phyloP scores from a whole-genome alignment of 2,329 filamentous ascomycete species.

The Helotiales sp. region DNA sequence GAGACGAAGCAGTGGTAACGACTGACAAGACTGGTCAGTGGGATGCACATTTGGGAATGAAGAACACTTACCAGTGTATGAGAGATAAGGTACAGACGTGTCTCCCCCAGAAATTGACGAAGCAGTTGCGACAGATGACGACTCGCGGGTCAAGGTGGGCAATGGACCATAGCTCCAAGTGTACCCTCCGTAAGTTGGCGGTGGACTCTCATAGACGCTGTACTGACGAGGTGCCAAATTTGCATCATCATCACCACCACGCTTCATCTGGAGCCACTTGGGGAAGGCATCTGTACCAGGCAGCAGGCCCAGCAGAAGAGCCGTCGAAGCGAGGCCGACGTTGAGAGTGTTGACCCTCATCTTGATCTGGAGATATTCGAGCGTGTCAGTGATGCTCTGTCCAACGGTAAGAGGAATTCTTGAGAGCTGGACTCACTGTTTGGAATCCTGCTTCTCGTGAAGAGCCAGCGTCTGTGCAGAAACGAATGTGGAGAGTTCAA shows the following conservation, averaged over 20 bases:
- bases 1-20: not conserved
- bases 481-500: slow-evolving; percentile 19
- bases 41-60: not conserved
- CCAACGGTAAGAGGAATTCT: no score
- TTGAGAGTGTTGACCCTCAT: slow-evolving; percentile 26
- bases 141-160: slow-evolving; percentile 22
- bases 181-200: slow-evolving; percentile 25
- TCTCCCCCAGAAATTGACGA: slow-evolving; percentile 8
- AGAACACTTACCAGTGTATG: not conserved
- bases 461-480: not conserved
- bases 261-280: slow-evolving; percentile 25
- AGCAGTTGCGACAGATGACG: not conserved
- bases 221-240: slow-evolving; percentile 27
- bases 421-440: no score
- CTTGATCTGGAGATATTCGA: slow-evolving; percentile 20
- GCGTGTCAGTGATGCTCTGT: slow-evolving; percentile 6
- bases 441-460: not conserved
- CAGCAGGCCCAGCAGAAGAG: slow-evolving; percentile 20
- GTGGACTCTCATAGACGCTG: slow-evolving; percentile 22
- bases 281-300: slow-evolving; percentile 25
- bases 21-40: not conserved
- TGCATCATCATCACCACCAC: slow-evolving; percentile 14
- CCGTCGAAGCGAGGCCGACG: slow-evolving; percentile 19
- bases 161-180: slow-evolving; percentile 29
- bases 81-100: slow-evolving; percentile 8